phyloP scores from a whole-genome alignment of 768 basidiomycete genomes.

The Pleurotus djamor region DNA sequence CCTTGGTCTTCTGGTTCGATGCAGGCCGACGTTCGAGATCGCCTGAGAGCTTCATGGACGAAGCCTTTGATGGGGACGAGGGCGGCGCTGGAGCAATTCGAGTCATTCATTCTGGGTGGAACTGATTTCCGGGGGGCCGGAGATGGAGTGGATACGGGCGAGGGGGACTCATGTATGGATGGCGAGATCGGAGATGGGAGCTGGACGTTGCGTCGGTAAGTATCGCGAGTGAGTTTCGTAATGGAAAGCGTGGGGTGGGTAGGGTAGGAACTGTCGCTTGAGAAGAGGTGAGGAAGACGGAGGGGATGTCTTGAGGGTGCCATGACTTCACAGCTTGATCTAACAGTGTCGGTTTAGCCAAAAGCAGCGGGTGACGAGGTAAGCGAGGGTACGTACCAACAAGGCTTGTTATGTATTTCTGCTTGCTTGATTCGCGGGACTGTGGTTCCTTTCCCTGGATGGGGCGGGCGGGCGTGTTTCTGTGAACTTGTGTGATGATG shows the following conservation, averaged over 20 bases:
- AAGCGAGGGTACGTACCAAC: constrained; percentile 54
- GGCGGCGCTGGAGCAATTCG: constrained; percentile 18
- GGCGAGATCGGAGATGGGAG: constrained; percentile 57
- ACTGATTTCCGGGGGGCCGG: constrained; percentile 13
- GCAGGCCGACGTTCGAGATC: constrained; percentile 80
- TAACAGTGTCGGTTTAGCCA: constrained; percentile 24
- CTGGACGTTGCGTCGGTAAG: constrained; percentile 31
- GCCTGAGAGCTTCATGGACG: constrained; percentile 85
- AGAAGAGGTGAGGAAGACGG: constrained; percentile 41
- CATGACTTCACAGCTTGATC: constrained; percentile 83
- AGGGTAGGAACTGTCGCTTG: constrained; percentile 24
- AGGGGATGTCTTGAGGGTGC: constrained; percentile 74
- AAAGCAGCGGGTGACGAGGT: constrained; percentile 4
- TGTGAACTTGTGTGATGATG: constrained; percentile 30
- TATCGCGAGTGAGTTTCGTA: background rate
- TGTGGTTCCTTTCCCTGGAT: constrained; percentile 26
- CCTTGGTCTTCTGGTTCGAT: constrained; percentile 49
- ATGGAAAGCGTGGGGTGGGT: constrained; percentile 4
- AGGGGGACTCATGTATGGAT: constrained; percentile 31
- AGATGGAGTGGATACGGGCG: constrained; percentile 23
- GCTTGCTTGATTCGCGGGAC: constrained; percentile 23
- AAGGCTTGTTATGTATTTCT: constrained; percentile 62
- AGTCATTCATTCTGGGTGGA: background rate
- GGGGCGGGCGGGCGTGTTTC: constrained; percentile 29
- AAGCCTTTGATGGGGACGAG: constrained; percentile 70